Evolutionary conservation across 352 stramenopile genomes (phyloP), one percentile per base, ranked within the genome.

Genomic region (Sclerospora graminicola): DNA sequence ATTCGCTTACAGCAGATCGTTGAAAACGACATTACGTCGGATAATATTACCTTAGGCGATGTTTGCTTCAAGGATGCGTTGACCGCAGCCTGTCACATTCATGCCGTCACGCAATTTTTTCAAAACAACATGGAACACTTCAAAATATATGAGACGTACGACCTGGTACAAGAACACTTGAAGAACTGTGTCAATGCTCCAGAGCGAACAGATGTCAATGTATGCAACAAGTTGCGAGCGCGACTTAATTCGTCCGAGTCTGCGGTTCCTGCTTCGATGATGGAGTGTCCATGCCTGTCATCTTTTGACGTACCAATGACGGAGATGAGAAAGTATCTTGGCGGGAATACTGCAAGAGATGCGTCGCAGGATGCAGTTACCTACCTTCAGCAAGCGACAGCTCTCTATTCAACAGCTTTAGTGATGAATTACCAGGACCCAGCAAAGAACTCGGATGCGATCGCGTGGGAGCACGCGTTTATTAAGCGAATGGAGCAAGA

Each of bases 381-480:
- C 8, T 66, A 66, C 8, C 43, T 76, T 14, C 59, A 72, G 9
- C 35, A 80, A 31, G 69, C 65, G 2, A 72, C 60, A 8, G 50
- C 72, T 2, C 32, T 88, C 2, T 46, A 80, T 14, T 68, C 59
- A 8, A 76, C 65, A 14, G 51, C 57, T 23, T 13, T 72, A 8
- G 63, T 81, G 38, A 70, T 65, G n/a, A 82, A 84, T 32, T 58
- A 77, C 24, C 58, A 69, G 13, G 57, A 81, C 7, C 33, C 47
- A 11, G 38, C 27, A 0, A 51, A 57, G 7, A 83, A 83, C 23
- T 34, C 59, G 1, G 53, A 66, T 9, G 68, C 75, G 8, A 65
- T 85, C 18, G 29, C 60, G 18, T 91, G 79, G 79, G 79, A 91
- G 34, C 74, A 70, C 15, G 57, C 50, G 5, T 88, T 69, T 51